Evolutionary conservation across 2,329 filamentous ascomycete genomes (phyloP).

Genomic region (Sphaerulina populicola): DNA sequence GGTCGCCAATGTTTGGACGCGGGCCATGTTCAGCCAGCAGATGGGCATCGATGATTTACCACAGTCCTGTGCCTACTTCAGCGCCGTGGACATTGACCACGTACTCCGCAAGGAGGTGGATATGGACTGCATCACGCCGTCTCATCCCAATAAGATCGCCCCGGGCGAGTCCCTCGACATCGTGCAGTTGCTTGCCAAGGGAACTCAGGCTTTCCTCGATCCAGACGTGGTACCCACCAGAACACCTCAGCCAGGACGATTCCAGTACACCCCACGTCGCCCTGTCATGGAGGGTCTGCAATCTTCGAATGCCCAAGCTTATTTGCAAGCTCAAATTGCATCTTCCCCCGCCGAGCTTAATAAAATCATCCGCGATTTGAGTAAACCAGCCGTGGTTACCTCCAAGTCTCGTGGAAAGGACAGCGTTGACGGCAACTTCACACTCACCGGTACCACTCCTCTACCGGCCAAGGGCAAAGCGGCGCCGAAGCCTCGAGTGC

Average conservation of each 20-base stretch:
- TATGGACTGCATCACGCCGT: slow-evolving; percentile 93
- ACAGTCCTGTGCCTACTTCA: slow-evolving; percentile 91
- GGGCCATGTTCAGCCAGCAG: slow-evolving; percentile 95
- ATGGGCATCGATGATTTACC: slow-evolving; percentile 93
- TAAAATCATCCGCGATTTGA: slow-evolving; percentile 18
- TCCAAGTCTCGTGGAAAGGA: slow-evolving; percentile 5
- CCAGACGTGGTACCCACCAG: slow-evolving; percentile 50
- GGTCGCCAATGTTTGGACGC: slow-evolving; percentile 89
- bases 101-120: slow-evolving; percentile 97
- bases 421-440: slow-evolving; percentile 1
- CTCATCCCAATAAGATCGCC: slow-evolving; percentile 66
- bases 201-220: slow-evolving; percentile 60
- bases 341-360: slow-evolving; percentile 63
- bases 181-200: slow-evolving; percentile 63
- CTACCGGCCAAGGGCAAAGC: neutral
- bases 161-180: slow-evolving; percentile 87
- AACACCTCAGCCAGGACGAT: slow-evolving; percentile 53
- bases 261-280: slow-evolving; percentile 60
- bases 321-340: slow-evolving; percentile 78
- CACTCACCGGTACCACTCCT: slow-evolving; percentile 1
- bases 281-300: slow-evolving; percentile 69
- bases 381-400: slow-evolving; percentile 2
- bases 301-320: slow-evolving; percentile 36
- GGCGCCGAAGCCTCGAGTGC: slow-evolving; percentile 1
- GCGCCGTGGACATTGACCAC: slow-evolving; percentile 86